Base-by-base conservation (phyloP, 192 early-diverging fungal species). In the Backusella australiensis region DNA sequence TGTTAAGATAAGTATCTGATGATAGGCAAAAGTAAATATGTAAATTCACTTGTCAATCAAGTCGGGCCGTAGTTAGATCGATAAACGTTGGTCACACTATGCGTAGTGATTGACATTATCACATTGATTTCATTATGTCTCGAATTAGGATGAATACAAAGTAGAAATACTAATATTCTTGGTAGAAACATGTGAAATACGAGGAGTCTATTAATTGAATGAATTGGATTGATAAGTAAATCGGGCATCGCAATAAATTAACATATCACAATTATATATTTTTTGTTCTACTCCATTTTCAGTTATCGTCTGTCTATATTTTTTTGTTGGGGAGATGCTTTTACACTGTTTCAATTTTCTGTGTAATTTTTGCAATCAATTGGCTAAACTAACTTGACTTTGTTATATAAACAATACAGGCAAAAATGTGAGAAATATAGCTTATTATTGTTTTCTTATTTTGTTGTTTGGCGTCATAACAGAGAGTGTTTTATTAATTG, bases 231-330 rank as follows among this genome's bases (percentile, higher is more conserved):
- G 46, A 49, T 49, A 49, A 17, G 42, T 19, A 19, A 49, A 49
- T 59, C n/a, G 23, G 56, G 23, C 19, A 59, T 59, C 23, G 9
- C 23, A 26, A 26, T 59, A 59, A 59, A 59, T 59, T 59, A 26
- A 59, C 6, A 59, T 23, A 59, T 59, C 21, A 59, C 56, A 59
- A 59, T 26, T 26, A 26, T 59, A 11, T 12, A 4, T 21, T 15
- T 26, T 59, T 21, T 59, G 56, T 59, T 59, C 56, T 56, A 56
- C 53, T 56, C 53, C 53, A 56, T 56, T 56, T 56, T 56, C 46
- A 49, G 46, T n/a, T 49, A 49, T 49, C 17, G 17, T n/a, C 9
- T 59, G 23, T 59, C 23, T 59, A 59, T 59, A 12, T 26, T 3
- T 29, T 59, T 63, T 63, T 63, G 56, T 63, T 63, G 56, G 56